A percentile compares a stretch with the other conserved stretches of the same genome.
These are phyloP conservation scores for Endoconidiophora polonica DNA, from an alignment of 2,329 filamentous ascomycete genomes.

Conservation along the genomic window DNA sequence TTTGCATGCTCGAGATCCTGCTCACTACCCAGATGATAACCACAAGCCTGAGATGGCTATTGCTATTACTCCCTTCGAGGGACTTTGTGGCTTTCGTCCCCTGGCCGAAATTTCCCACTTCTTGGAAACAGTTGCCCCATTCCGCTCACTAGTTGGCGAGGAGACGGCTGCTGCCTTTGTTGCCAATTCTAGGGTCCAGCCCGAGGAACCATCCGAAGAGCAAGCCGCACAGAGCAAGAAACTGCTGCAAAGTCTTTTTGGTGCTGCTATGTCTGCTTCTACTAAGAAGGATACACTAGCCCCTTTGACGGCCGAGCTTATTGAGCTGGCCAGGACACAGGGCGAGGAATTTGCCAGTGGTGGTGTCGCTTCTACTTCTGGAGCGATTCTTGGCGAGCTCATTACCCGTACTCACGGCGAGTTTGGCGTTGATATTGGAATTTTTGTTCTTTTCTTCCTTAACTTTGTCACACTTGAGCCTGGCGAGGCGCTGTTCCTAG, in stretches of 20 bases:
- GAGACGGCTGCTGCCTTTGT: slow-evolving; percentile 41
- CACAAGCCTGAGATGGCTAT: slow-evolving; percentile 99
- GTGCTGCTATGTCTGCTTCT: slow-evolving; percentile 62
- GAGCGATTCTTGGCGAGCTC: slow-evolving; percentile 58
- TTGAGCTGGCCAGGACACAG: slow-evolving; percentile 52
- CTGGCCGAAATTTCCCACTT: slow-evolving; percentile 77
- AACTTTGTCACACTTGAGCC: slow-evolving; percentile 81
- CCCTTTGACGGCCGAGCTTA: slow-evolving; percentile 35
- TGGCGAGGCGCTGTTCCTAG: slow-evolving; percentile 89
- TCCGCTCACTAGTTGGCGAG: slow-evolving; percentile 51
- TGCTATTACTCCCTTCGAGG: slow-evolving; percentile 89
- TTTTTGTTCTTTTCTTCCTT: slow-evolving; percentile 93
- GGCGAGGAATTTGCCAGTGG: slow-evolving; percentile 58
- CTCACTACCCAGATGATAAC: slow-evolving; percentile 97
- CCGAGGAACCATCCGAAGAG: slow-evolving; percentile 29
- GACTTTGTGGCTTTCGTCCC: slow-evolving; percentile 87
- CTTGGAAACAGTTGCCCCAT: slow-evolving; percentile 37
- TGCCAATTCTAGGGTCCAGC: slow-evolving; percentile 27
- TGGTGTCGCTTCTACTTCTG: slow-evolving; percentile 49
- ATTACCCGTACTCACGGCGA: slow-evolving; percentile 62
- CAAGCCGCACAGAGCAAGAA: slow-evolving; percentile 47
- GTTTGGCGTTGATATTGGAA: slow-evolving; percentile 78
- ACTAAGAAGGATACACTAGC: slow-evolving; percentile 41
- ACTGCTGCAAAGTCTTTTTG: slow-evolving; percentile 59
- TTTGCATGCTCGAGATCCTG: slow-evolving; percentile 68